These are phyloP conservation scores for Symbiodinium pilosum DNA, from an alignment of 73 alveolate genomes.

Conservation along the genomic window DNA sequence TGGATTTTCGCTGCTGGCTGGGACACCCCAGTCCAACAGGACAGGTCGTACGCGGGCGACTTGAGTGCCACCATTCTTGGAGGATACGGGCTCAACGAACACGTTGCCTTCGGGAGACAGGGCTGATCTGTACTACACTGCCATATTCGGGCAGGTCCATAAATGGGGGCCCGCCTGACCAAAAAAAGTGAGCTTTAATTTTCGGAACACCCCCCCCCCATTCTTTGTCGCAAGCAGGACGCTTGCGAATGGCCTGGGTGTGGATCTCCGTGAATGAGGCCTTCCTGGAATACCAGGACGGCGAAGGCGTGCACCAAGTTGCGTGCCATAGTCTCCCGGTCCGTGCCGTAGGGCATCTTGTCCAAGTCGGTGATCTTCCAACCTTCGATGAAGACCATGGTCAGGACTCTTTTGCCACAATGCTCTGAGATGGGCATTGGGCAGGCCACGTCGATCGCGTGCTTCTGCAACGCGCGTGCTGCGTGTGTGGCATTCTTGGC, in stretches of 20 bases:
- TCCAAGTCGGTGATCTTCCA: constrained; percentile 89
- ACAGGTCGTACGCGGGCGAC: constrained; percentile 86
- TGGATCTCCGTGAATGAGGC: constrained; percentile 86
- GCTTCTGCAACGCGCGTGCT: constrained; percentile 18
- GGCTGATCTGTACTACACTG: background rate
- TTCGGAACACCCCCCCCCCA: no score
- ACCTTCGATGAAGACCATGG: constrained; percentile 86
- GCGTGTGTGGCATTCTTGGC: constrained; percentile 63
- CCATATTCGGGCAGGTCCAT: background rate
- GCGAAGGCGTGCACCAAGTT: constrained; percentile 72
- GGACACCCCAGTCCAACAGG: constrained; percentile 67
- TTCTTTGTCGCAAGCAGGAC: no score
- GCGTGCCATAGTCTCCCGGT: constrained; percentile 53
- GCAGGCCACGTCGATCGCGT: constrained; percentile 38
- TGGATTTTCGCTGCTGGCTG: background rate
- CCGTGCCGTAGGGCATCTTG: constrained; percentile 76
- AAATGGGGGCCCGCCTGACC: no score
- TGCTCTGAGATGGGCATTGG: constrained; percentile 25
- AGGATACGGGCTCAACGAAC: constrained; percentile 37
- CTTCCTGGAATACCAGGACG: constrained; percentile 62
- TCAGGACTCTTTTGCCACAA: constrained; percentile 29
- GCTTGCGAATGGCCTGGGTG: no score
- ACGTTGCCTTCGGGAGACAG: constrained; percentile 37
- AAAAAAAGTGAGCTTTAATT: no score
- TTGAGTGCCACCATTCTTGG: background rate